phyloP scores from a whole-genome alignment of 257 asterid genomes.

The Solanum medicagineum region DNA sequence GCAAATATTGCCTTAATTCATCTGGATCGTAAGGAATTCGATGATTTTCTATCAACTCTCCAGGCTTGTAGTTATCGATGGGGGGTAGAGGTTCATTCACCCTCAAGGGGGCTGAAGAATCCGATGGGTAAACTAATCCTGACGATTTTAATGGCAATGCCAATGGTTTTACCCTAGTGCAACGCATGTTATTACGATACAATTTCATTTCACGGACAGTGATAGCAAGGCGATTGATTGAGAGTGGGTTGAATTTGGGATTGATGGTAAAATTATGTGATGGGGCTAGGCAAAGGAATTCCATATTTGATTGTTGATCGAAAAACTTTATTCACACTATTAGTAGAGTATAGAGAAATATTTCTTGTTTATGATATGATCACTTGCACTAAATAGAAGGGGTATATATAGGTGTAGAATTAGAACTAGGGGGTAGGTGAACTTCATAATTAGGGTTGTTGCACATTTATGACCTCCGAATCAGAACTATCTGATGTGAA shows the following conservation, averaged over 20 bases:
- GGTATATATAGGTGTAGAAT: background rate
- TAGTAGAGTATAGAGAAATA: background rate
- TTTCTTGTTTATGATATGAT: background rate
- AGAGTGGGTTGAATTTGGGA: background rate
- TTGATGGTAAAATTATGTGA: background rate
- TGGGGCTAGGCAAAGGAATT: background rate
- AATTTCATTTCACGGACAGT: background rate
- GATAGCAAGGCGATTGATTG: background rate
- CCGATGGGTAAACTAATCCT: background rate
- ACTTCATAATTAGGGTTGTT: background rate
- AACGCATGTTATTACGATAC: background rate
- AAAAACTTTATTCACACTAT: background rate
- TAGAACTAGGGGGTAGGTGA: background rate
- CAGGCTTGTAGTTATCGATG: background rate
- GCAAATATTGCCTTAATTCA: slow-evolving; percentile 41
- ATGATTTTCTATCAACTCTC: slow-evolving; percentile 33
- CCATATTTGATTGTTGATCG: background rate
- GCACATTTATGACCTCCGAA: no score
- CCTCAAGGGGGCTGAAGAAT: background rate
- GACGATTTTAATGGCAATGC: slow-evolving; percentile 9
- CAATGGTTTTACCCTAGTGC: background rate
- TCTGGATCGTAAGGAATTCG: background rate
- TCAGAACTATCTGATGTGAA: no score
- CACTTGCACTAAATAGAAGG: background rate
- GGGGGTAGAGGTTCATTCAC: background rate